These are phyloP conservation scores for Populus alba DNA, from an alignment of 345 rosid species.

Conservation along the genomic window DNA sequence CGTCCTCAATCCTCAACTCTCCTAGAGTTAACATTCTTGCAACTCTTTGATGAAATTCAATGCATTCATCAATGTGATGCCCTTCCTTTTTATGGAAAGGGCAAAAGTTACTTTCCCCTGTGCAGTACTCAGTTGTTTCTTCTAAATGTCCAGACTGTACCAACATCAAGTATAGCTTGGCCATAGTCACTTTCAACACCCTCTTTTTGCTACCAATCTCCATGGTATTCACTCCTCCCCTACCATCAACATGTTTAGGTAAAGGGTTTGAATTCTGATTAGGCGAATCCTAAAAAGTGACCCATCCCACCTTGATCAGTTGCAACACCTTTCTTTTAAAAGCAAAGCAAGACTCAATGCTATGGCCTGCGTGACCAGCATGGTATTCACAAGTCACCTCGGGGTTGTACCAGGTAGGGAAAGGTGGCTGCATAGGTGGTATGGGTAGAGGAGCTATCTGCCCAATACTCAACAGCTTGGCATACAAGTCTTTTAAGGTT, in stretches of 20 bases:
- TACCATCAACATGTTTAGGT: rapidly evolving
- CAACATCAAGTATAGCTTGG: rapidly evolving
- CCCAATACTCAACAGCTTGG: rapidly evolving
- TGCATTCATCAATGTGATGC: background rate
- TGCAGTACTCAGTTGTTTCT: rapidly evolving
- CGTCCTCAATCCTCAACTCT: rapidly evolving
- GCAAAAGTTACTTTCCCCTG: rapidly evolving
- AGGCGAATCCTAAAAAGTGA: too few species aligned
- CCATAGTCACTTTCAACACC: background rate
- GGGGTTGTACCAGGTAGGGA: background rate
- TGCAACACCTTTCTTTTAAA: rapidly evolving
- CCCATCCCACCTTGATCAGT: background rate
- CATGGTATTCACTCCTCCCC: rapidly evolving
- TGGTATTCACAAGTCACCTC: background rate
- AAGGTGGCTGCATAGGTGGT: background rate
- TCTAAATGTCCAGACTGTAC: rapidly evolving
- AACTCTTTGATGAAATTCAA: too few species aligned
- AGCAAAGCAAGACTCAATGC: rapidly evolving
- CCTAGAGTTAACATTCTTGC: background rate
- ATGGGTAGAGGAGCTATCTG: background rate
- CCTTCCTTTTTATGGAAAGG: background rate
- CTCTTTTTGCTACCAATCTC: rapidly evolving
- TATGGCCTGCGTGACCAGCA: background rate
- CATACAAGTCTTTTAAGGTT: rapidly evolving
- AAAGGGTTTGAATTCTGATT: background rate